Conservation (phyloP, 78 protist genomes). For the Planoprotostelium fungivorum region DNA sequence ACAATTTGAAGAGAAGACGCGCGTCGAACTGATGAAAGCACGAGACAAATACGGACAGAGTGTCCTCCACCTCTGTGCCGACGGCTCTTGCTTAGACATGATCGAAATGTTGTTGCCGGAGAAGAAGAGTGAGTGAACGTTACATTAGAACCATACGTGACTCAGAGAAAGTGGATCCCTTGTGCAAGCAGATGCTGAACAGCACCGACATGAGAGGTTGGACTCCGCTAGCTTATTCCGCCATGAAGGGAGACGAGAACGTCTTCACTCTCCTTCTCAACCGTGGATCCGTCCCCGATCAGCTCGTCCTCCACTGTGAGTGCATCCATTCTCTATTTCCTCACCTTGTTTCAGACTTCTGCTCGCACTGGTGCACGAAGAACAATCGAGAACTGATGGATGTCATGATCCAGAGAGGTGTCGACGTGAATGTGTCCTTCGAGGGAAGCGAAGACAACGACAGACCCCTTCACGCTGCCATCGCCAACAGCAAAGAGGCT, state of each 20-base stretch:
- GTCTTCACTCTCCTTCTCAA: neutral
- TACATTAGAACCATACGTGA: neutral
- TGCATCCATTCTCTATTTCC: too few relatives aligned
- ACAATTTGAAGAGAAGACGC: neutral
- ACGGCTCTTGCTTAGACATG: neutral
- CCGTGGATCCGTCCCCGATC: neutral
- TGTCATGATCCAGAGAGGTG: neutral
- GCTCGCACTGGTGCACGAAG: neutral
- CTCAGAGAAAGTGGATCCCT: neutral
- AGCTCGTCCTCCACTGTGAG: neutral
- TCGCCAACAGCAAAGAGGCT: neutral
- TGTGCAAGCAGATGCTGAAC: neutral
- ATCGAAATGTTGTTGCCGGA: neutral
- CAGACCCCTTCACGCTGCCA: neutral
- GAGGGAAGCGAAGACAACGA: neutral
- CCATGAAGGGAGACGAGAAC: neutral
- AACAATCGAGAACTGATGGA: neutral
- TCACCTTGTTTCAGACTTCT: neutral
- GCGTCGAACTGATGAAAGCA: neutral
- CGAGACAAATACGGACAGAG: neutral
- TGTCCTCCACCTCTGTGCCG: neutral
- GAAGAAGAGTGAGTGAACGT: neutral
- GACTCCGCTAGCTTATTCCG: neutral
- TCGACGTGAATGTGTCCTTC: neutral
- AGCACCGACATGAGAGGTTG: neutral